Evolutionary conservation across 2,329 filamentous ascomycete genomes (phyloP).

Genomic region (Berkeleyomyces basicola): DNA sequence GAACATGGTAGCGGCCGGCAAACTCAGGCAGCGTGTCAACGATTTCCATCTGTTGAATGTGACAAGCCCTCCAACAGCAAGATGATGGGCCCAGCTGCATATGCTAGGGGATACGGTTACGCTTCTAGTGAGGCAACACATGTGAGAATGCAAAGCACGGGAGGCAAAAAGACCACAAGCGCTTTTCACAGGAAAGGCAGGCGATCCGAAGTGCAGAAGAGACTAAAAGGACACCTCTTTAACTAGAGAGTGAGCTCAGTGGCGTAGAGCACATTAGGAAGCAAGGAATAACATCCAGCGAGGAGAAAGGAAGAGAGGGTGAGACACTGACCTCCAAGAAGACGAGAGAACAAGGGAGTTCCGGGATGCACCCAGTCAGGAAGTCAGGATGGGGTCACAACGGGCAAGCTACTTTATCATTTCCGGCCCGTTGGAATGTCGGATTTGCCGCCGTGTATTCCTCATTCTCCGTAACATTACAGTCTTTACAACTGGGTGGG

Average conservation of each 20-base stretch:
- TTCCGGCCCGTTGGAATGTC: conserved; percentile 2
- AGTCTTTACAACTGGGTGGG: neutral
- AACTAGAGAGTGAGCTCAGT: neutral
- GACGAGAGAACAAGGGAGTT: neutral
- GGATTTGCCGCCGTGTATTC: neutral
- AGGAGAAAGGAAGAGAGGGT: neutral
- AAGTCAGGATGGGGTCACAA: neutral
- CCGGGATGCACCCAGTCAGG: neutral
- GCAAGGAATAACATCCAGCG: neutral
- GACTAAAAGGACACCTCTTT: neutral
- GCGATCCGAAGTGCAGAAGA: neutral
- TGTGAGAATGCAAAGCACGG: neutral
- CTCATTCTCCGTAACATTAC: neutral
- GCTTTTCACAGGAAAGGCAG: neutral
- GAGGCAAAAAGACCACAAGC: neutral
- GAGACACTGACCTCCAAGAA: neutral
- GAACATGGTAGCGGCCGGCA: neutral
- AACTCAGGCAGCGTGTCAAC: neutral
- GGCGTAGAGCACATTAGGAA: neutral
- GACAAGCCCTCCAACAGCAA: neutral
- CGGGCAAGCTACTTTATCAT: neutral
- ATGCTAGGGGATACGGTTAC: neutral
- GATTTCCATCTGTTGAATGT: neutral
- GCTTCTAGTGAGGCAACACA: neutral
- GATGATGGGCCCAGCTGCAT: neutral